Base-by-base conservation (phyloP, 2,329 filamentous ascomycete species). In the Neonectria punicea region DNA sequence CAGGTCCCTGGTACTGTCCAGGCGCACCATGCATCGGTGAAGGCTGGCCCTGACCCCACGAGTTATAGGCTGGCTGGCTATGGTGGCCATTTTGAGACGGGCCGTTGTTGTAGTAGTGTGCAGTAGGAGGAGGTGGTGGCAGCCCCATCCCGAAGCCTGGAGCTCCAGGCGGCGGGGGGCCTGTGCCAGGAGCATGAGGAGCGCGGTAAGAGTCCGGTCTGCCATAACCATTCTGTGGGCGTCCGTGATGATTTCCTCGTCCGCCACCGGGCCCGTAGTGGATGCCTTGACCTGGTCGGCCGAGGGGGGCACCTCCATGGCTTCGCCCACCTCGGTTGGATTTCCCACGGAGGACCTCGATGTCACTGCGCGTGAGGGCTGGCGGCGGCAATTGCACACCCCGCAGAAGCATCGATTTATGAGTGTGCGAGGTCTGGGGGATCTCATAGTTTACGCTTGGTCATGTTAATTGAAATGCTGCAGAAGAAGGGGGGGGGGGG, bases 381-480 rank as follows among this genome's bases (percentile, higher is more conserved):
- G 93, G 89, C 2, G 86, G 81, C 5, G 92, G 89, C 61, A 94
- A 85, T 72, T 91, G 89, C 43, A 94, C 90, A 13, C 96, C 96
- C 3, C 93, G 90, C 39, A 99, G 85, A 14, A 99, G 86, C 92
- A 97, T 97, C 6, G 94, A 98, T 77, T 98, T 98, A 81, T 99
- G 96, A 5, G 89, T 83, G 72, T 93, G 87, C 10, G 84, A 84
- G 18, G 88, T 89, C 44, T 86, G 84, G 0, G 95, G 94, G 80
- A 98, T 92, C 49, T 93, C 89, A 76, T 97, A 99, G 74, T 92
- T 84, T 11, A 98, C 94, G 75, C 92, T 97, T 69, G 16, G 58
- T 6, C 30, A 49, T 13, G 70, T 82, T 76, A 83, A 79, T 62
- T 43, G 49, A 41, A 18, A 49, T n/a, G n/a, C 20, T 44, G 7